Evolutionary conservation across 2,329 filamentous ascomycete species (phyloP).

Genomic region (Ascosphaera apis): DNA sequence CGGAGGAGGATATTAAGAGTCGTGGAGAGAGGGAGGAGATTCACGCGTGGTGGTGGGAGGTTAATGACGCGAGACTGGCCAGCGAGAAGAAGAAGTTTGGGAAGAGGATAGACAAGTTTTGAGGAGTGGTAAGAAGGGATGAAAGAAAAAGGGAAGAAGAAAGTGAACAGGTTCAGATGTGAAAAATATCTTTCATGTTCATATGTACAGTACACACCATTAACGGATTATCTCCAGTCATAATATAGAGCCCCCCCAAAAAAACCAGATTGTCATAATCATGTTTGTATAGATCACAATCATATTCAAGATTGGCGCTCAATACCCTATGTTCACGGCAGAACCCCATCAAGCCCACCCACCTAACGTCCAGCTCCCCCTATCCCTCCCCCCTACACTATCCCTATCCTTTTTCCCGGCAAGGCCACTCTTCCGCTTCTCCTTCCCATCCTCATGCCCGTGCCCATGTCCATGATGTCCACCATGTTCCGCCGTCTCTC

Average conservation of each 20-base stretch:
- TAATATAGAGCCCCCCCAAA: not conserved
- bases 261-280: not conserved
- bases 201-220: not conserved
- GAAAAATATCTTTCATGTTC: no score
- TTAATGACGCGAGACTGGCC: conserved; percentile 25
- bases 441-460: not conserved
- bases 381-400: conserved; percentile 15
- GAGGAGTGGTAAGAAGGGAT: not conserved
- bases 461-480: not conserved
- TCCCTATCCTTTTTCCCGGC: conserved; percentile 17
- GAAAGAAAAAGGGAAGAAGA: no score
- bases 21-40: conserved; percentile 22
- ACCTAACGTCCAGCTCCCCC: conserved; percentile 26
- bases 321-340: not conserved
- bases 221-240: not conserved
- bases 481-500: not conserved
- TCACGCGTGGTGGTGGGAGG: conserved; percentile 34
- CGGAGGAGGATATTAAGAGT: conserved; percentile 1
- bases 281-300: not conserved
- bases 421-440: conserved; percentile 14
- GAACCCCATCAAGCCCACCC: conserved; percentile 18
- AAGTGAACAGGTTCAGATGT: no score
- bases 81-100: conserved; percentile 19
- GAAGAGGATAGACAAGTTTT: not conserved
- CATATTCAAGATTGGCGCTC: not conserved